These are phyloP conservation scores for Helotiales sp. DNA, from an alignment of 2,329 filamentous ascomycete species.

Conservation along the genomic window DNA sequence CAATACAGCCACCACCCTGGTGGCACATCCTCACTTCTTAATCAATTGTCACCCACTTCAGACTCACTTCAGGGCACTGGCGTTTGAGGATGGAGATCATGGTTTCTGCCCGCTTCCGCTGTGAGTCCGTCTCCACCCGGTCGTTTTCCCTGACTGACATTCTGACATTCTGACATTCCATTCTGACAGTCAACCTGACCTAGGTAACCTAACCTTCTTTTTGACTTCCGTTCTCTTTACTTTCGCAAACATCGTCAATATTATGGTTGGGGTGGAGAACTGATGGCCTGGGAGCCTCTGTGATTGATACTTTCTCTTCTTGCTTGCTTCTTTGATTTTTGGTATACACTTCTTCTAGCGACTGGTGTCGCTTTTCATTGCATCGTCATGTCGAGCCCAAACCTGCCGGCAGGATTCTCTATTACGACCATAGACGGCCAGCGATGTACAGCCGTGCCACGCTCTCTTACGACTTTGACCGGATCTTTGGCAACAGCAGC, in stretches of 20 bases:
- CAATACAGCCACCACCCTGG: constrained; percentile 9
- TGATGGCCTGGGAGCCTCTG: constrained; percentile 39
- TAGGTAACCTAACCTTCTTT: not conserved
- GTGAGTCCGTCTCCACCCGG: constrained; percentile 11
- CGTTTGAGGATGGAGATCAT: constrained; percentile 38
- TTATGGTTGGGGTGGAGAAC: constrained; percentile 31
- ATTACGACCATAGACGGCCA: constrained; percentile 56
- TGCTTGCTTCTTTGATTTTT: constrained; percentile 38
- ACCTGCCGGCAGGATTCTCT: constrained; percentile 53
- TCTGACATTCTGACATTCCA: not conserved
- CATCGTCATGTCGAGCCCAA: constrained; percentile 48
- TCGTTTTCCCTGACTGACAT: constrained; percentile 19
- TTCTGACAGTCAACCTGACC: too few relatives aligned
- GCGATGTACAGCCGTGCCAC: constrained; percentile 60
- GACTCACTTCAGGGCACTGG: constrained; percentile 31
- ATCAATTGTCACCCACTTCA: constrained; percentile 27
- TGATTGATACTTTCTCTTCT: constrained; percentile 18
- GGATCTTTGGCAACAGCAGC: constrained; percentile 24
- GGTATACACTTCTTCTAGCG: constrained; percentile 33
- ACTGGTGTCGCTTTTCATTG: constrained; percentile 36
- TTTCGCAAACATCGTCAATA: constrained; percentile 33
- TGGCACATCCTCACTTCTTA: constrained; percentile 20
- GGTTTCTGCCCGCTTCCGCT: constrained; percentile 27
- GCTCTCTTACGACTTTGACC: constrained; percentile 35
- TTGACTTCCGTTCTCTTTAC: constrained; percentile 28